Conservation (phyloP, 257 asterid species). For the Solanum acaule region DNA sequence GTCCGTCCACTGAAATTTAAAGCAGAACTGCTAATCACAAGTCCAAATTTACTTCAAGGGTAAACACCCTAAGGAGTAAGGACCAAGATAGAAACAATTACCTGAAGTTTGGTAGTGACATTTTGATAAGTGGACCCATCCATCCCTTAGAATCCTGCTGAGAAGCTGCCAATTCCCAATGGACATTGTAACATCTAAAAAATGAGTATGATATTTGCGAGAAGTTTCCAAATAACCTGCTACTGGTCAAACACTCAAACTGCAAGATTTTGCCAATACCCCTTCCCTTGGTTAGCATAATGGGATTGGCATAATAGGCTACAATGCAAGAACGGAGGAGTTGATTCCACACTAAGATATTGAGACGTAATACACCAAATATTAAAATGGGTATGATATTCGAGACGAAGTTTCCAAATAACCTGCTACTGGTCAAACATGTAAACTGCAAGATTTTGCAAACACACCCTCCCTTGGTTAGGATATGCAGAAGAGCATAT, state of each 20-base stretch:
- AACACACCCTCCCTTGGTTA: background rate
- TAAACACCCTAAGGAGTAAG: background rate
- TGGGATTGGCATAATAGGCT: background rate
- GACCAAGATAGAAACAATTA: background rate
- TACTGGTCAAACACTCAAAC: background rate
- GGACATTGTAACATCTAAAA: background rate
- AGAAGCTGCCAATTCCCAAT: slow-evolving; percentile 25
- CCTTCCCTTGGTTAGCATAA: background rate
- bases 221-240: background rate
- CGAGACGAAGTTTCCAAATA: background rate
- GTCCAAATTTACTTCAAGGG: background rate
- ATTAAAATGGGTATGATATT: background rate
- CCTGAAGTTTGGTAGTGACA: slow-evolving; percentile 98
- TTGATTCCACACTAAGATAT: background rate
- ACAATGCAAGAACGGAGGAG: background rate
- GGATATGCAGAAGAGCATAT: background rate
- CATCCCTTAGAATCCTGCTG: slow-evolving; percentile 32
- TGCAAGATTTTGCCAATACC: background rate
- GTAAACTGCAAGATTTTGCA: background rate
- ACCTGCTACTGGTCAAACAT: background rate
- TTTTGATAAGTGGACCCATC: slow-evolving; percentile 64
- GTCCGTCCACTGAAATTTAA: slow-evolving; percentile 72
- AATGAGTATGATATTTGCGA: background rate
- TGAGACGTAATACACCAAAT: background rate
- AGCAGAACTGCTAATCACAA: background rate